These are phyloP conservation scores for Phytophthora macrochlamydospora DNA, from an alignment of 352 stramenopile species.

Conservation along the genomic window DNA sequence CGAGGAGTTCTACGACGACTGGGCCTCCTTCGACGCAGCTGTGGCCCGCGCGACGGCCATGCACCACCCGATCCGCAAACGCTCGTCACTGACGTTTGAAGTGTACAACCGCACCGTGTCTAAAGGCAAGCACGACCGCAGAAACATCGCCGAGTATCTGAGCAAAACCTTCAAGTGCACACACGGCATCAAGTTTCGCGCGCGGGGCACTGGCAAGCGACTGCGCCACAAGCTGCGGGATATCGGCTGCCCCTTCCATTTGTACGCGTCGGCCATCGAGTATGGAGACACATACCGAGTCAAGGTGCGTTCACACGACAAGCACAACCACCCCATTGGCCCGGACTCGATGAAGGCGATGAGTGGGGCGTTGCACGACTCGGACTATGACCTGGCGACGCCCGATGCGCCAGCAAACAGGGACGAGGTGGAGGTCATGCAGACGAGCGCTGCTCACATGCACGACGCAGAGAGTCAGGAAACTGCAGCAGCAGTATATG, in stretches of 20 bases:
- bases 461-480: slow-evolving; percentile 29
- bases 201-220: slow-evolving; percentile 68
- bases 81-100: slow-evolving; percentile 83
- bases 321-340: slow-evolving; percentile 82
- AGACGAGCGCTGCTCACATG: slow-evolving; percentile 10
- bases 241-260: slow-evolving; percentile 80
- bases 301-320: slow-evolving; percentile 70
- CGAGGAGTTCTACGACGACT: slow-evolving; percentile 80
- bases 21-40: slow-evolving; percentile 66
- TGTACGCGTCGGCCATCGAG: slow-evolving; percentile 78
- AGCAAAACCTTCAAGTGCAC: slow-evolving; percentile 89
- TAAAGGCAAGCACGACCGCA: slow-evolving; percentile 79
- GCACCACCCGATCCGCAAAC: slow-evolving; percentile 83
- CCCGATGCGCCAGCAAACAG: background rate
- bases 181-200: slow-evolving; percentile 84
- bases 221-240: slow-evolving; percentile 72
- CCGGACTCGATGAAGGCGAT: slow-evolving; percentile 69
- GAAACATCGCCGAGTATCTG: slow-evolving; percentile 73
- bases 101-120: slow-evolving; percentile 89
- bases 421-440: background rate
- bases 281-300: slow-evolving; percentile 68
- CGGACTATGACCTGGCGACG: slow-evolving; percentile 57
- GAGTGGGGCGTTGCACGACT: slow-evolving; percentile 48
- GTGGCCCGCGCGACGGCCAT: slow-evolving; percentile 62
- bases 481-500: slow-evolving; percentile 19